phyloP scores from a whole-genome alignment of 805 yeast genomes.

The Yamadazyma nakazawae region DNA sequence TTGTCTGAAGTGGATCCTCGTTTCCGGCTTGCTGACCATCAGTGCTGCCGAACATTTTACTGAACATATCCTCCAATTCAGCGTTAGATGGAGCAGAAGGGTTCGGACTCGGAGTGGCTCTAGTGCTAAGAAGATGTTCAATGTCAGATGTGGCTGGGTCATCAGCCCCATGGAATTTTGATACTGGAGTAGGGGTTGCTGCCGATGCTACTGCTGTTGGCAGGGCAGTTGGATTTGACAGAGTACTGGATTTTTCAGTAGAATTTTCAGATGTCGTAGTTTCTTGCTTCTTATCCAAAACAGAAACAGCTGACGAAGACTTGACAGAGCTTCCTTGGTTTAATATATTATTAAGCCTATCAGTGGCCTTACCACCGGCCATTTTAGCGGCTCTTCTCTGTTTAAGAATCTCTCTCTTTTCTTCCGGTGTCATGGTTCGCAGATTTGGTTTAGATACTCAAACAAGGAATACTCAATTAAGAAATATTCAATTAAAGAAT shows the following conservation, averaged over 20 bases:
- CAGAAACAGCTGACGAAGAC: slow-evolving; percentile 28
- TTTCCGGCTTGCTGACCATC: not conserved
- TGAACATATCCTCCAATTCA: slow-evolving; percentile 36
- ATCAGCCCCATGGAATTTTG: slow-evolving; percentile 19
- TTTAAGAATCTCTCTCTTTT: slow-evolving; percentile 53
- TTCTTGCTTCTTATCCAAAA: slow-evolving; percentile 23
- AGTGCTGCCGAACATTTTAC: slow-evolving; percentile 24
- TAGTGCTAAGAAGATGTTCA: slow-evolving; percentile 16
- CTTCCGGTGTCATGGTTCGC: slow-evolving; percentile 36
- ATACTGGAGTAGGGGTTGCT: slow-evolving; percentile 10
- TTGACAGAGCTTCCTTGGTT: slow-evolving; percentile 39
- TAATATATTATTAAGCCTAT: slow-evolving; percentile 47
- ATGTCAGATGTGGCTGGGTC: slow-evolving; percentile 44
- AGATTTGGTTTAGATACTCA: not conserved
- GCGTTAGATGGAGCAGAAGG: slow-evolving; percentile 10
- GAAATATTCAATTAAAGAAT: not conserved
- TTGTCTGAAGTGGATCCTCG: slow-evolving; percentile 28
- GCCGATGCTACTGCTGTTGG: slow-evolving; percentile 2
- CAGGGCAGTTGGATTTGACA: not conserved
- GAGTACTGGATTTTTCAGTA: not conserved
- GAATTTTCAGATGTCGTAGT: not conserved
- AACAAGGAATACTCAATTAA: not conserved
- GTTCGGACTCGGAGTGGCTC: slow-evolving; percentile 11
- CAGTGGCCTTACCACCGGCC: slow-evolving; percentile 51
- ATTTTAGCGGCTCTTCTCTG: slow-evolving; percentile 67